Evolutionary conservation across 1,284 basidiomycete species (phyloP), one percentile per base, ranked within the genome.

Genomic region (Pterula multifida): DNA sequence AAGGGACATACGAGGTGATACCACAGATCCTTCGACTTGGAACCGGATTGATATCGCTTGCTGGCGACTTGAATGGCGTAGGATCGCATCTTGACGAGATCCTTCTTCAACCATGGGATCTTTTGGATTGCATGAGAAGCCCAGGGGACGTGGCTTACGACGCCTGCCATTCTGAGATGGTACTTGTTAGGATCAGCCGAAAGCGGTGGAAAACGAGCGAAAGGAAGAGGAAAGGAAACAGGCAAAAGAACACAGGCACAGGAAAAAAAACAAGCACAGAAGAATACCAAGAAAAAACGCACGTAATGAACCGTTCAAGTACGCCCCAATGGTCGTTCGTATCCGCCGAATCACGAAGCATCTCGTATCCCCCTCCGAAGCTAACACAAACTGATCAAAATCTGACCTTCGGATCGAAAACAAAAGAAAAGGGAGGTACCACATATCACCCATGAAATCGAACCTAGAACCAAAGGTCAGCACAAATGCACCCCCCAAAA

Each of bases 361-460:
- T 68, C 24, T 69, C 58, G 2, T 62, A 67, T 9, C 72, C 73
- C 36, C 73, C 74, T 28, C 76, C 73, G 50, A 78, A 77, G 13
- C 74, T 76, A 46, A 17, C 45, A 45, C 45, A 47, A 26, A n/a
- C 9, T 35, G 9, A 35, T 44, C 28, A 48, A 53, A 45, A 54
- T 17, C 36, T 32, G 48, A 49, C 42, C 35, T 46, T 23, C 12
- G 28, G 45, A 22, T 39, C 11, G 39, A 22, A 26, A 53, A 24
- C 52, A 57, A 12, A 51, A 55, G 22, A 3, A 26, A 1, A 36
- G 36, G 17, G n/a, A 45, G n/a, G 65, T 60, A 79, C 76, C 71
- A 75, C 62, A 81, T 67, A 54, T 79, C 76, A 22, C 74, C 74
- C 77, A 80, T 79, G 52, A 81, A 72, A 57, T 81, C 79, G 52